These are phyloP conservation scores for Phytophthora fragariae DNA, from an alignment of 352 stramenopile species.

Conservation along the genomic window DNA sequence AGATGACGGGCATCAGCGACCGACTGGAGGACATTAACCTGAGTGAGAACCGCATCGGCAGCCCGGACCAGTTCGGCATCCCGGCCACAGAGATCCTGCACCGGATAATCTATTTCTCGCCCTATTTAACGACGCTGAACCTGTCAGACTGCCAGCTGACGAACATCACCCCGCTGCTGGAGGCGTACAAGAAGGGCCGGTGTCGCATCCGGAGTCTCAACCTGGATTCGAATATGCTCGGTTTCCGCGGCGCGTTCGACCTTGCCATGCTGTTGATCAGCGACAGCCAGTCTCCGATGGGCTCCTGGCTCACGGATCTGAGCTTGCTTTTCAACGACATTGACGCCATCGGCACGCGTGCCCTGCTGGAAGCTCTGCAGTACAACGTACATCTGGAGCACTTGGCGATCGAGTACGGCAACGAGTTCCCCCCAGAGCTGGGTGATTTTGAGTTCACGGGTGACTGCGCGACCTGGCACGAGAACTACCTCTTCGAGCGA, in stretches of 20 bases:
- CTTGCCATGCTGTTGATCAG: constrained; percentile 68
- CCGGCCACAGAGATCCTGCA: constrained; percentile 57
- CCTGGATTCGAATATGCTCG: constrained; percentile 63
- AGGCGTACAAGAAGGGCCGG: constrained; percentile 59
- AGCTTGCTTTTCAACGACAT: constrained; percentile 68
- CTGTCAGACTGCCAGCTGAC: constrained; percentile 56
- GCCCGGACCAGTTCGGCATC: constrained; percentile 61
- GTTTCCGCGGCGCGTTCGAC: constrained; percentile 63
- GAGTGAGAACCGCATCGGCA: constrained; percentile 67
- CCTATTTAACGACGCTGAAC: constrained; percentile 61
- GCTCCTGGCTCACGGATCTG: constrained; percentile 50
- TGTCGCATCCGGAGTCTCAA: constrained; percentile 58
- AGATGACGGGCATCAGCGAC: constrained; percentile 63
- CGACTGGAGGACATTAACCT: constrained; percentile 64
- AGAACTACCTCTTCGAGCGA: constrained; percentile 58
- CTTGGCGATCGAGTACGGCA: constrained; percentile 62
- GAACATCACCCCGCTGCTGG: constrained; percentile 58
- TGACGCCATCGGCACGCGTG: constrained; percentile 58
- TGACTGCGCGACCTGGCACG: constrained; percentile 52
- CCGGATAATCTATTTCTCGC: constrained; percentile 65
- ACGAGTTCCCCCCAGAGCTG: constrained; percentile 60
- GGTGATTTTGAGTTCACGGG: constrained; percentile 60
- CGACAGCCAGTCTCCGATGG: constrained; percentile 48
- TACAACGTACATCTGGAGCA: constrained; percentile 63
- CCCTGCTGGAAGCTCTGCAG: constrained; percentile 56